phyloP scores from a whole-genome alignment of 805 yeast genomes.

The Danielia reshetovae region DNA sequence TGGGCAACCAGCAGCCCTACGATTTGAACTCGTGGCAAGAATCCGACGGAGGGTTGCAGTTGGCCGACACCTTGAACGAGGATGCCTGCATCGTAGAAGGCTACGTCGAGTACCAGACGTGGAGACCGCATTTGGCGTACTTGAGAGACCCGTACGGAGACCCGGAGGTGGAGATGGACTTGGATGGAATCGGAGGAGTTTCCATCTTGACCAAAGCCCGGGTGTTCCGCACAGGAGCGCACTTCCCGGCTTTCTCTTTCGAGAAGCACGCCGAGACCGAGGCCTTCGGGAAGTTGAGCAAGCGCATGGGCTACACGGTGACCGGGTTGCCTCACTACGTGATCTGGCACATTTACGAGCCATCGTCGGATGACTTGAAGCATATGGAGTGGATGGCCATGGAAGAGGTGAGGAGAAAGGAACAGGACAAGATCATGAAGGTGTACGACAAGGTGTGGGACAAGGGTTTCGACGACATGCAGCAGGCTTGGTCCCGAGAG shows the following conservation, averaged over 20 bases:
- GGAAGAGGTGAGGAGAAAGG: slow-evolving; percentile 64
- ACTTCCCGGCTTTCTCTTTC: slow-evolving; percentile 95
- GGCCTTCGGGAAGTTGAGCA: slow-evolving; percentile 88
- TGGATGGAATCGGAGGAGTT: slow-evolving; percentile 98
- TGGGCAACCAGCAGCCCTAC: slow-evolving; percentile 80
- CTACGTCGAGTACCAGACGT: slow-evolving; percentile 93
- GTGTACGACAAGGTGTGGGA: slow-evolving; percentile 72
- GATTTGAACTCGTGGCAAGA: slow-evolving; percentile 86
- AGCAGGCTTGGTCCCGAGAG: slow-evolving; percentile 68
- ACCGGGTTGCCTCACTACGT: slow-evolving; percentile 92
- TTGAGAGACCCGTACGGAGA: slow-evolving; percentile 93
- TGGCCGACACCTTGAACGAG: slow-evolving; percentile 76
- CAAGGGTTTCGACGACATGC: slow-evolving; percentile 73
- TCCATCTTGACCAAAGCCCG: slow-evolving; percentile 83
- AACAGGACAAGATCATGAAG: slow-evolving; percentile 58
- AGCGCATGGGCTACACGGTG: slow-evolving; percentile 82
- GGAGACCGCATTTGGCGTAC: slow-evolving; percentile 97
- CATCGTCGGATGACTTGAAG: slow-evolving; percentile 84
- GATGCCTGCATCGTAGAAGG: slow-evolving; percentile 98
- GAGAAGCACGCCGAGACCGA: slow-evolving; percentile 97
- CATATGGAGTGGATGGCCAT: slow-evolving; percentile 88
- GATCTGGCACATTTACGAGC: slow-evolving; percentile 88
- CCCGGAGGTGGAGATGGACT: slow-evolving; percentile 85
- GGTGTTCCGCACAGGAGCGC: slow-evolving; percentile 84
- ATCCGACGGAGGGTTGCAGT: slow-evolving; percentile 72